Base-by-base conservation (phyloP, 2,329 filamentous ascomycete genomes). In the Dryadomyces quercus-mongolicae region DNA sequence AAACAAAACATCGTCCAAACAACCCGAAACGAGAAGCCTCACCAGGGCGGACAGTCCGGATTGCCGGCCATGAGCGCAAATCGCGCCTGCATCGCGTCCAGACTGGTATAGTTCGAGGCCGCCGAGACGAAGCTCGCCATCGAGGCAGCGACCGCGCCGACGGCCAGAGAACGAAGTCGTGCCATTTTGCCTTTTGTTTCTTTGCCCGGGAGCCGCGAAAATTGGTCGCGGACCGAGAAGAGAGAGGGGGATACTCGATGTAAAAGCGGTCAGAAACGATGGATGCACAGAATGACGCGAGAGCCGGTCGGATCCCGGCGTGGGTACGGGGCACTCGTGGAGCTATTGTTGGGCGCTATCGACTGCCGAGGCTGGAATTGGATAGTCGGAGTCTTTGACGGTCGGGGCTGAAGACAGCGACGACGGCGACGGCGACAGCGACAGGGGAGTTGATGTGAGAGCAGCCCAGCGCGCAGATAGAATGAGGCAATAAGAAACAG, bases 21-120 rank as follows among this genome's bases (percentile, higher is more conserved):
- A 12, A 7, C 31, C 10, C 13, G 38, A 18, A 20, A 9, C 34
- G 20, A 21, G 8, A 42, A 31, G 8, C 13, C 72, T 61, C 69
- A 86, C 82, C 83, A 93, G 64, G 88, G 88, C 53, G 88, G 88
- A 66, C 88, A 93, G 63, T 80, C 79, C 7, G 89, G 86, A 51
- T 88, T 80, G 63, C 86, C 82, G 60, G 81, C 85, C 70, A 88
- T 80, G 49, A 91, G 71, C 42, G 84, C 78, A 65, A 90, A 74
- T 65, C 86, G 81, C 45, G 81, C 80, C 62, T 75, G 80, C 65
- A 80, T 72, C 70, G 77, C 81, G 60, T 81, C 79, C 59, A 76
- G 66, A 51, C 78, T 76, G 53, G 81, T 81, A 62, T 80, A 82
- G 65, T 83, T 85, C 59, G 60, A 71, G 58, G 62, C 65, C 40